Conservation (phyloP, 371 early-diverging fungal species). For the Saksenaea oblongispora region DNA sequence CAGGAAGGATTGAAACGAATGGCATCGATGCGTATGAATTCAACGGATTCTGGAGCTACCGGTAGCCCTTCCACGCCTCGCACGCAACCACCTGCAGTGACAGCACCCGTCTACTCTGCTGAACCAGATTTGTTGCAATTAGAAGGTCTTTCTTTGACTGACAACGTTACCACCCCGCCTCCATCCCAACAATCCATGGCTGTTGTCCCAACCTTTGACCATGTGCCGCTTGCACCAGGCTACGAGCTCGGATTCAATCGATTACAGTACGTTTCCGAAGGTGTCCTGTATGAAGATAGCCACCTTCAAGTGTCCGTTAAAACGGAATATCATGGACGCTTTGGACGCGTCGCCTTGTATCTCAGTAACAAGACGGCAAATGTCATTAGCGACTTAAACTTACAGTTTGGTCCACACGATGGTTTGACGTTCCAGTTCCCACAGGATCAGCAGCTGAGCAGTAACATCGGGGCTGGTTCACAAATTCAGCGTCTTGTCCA, state of each 20-base stretch:
- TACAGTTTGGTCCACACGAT: conserved; percentile 25
- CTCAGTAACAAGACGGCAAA: conserved; percentile 80
- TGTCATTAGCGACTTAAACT: conserved; percentile 17
- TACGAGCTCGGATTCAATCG: conserved; percentile 63
- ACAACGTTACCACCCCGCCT: neutral
- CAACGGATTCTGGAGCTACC: conserved; percentile 11
- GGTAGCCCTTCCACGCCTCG: conserved; percentile 12
- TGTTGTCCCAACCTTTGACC: conserved; percentile 12
- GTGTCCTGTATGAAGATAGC: conserved; percentile 88
- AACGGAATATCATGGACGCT: conserved; percentile 83
- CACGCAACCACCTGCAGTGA: conserved; percentile 16
- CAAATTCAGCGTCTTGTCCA: conserved; percentile 81
- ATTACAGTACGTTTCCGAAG: conserved; percentile 69
- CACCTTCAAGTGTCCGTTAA: conserved; percentile 87
- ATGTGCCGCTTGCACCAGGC: conserved; percentile 48
- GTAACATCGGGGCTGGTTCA: conserved; percentile 41
- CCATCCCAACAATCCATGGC: conserved; percentile 4
- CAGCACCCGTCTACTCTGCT: conserved; percentile 1
- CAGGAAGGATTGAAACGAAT: conserved; percentile 49
- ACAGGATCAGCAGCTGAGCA: neutral
- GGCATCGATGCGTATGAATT: conserved; percentile 41
- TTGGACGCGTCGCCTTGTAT: conserved; percentile 86
- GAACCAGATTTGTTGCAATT: conserved; percentile 41
- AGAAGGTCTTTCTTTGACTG: conserved; percentile 29
- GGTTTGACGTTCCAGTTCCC: conserved; percentile 1